These are phyloP conservation scores for Cyberlindnera saturnus DNA, from an alignment of 805 yeast species.

Conservation along the genomic window DNA sequence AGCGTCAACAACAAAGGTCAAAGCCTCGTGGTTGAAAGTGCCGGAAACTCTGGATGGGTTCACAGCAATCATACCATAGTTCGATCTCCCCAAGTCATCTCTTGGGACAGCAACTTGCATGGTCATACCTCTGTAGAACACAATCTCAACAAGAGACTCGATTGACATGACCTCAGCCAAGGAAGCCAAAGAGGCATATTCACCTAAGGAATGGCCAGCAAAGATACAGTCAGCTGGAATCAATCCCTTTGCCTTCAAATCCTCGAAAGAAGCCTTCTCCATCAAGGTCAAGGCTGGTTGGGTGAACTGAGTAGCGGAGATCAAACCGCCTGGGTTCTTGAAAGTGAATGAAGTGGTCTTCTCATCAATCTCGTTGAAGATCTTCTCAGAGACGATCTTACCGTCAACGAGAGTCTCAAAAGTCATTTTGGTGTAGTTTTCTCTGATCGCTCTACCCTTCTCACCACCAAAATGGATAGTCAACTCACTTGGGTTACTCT, in stretches of 20 bases:
- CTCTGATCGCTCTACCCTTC: slow-evolving; percentile 90
- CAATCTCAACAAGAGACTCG: slow-evolving; percentile 94
- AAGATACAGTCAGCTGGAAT: slow-evolving; percentile 90
- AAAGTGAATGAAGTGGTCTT: slow-evolving; percentile 81
- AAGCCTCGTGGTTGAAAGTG: slow-evolving; percentile 88
- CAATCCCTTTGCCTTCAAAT: slow-evolving; percentile 91
- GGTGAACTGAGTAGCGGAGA: slow-evolving; percentile 97
- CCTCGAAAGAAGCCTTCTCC: slow-evolving; percentile 99
- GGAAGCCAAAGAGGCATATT: slow-evolving; percentile 95
- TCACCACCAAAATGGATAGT: slow-evolving; percentile 98
- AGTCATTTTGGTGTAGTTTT: slow-evolving; percentile 94
- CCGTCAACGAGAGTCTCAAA: slow-evolving; percentile 93
- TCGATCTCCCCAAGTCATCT: slow-evolving; percentile 90
- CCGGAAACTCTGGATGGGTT: slow-evolving; percentile 90
- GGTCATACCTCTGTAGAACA: slow-evolving; percentile 99
- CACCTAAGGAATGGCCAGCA: slow-evolving; percentile 99
- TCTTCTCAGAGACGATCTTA: slow-evolving; percentile 80
- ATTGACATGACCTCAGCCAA: slow-evolving; percentile 98
- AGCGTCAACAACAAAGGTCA: slow-evolving; percentile 89
- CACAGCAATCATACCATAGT: slow-evolving; percentile 98
- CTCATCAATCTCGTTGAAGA: slow-evolving; percentile 86
- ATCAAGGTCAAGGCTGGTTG: slow-evolving; percentile 98
- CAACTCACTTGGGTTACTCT: slow-evolving; percentile 90
- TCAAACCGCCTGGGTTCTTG: slow-evolving; percentile 87
- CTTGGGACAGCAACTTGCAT: slow-evolving; percentile 99